Conservation (phyloP, 345 rosid species). For the Boechera divaricarpa region DNA sequence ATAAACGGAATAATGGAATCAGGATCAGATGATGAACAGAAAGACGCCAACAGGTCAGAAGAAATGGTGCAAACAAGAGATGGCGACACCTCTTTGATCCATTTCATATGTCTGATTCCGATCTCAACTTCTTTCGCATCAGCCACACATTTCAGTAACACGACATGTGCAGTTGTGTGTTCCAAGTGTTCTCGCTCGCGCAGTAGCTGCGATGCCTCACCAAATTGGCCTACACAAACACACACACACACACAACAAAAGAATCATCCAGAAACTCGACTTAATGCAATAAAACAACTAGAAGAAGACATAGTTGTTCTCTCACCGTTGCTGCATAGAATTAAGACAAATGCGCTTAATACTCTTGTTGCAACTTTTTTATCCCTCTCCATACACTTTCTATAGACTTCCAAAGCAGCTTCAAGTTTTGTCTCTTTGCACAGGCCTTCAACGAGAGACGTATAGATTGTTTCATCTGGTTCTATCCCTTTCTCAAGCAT, state of each 20-base stretch:
- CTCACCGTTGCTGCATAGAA: constrained; percentile 67
- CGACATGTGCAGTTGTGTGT: constrained; percentile 56
- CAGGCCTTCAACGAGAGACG: constrained; percentile 62
- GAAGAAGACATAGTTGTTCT: background rate
- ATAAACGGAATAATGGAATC: constrained; percentile 49
- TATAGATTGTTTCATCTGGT: constrained; percentile 66
- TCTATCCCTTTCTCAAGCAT: constrained; percentile 70
- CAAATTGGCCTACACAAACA: constrained; percentile 52
- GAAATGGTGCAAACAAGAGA: constrained; percentile 47
- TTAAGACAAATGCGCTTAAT: constrained; percentile 50
- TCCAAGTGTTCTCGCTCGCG: constrained; percentile 47
- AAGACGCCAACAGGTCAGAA: constrained; percentile 51
- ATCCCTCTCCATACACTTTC: constrained; percentile 56
- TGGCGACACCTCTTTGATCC: constrained; percentile 55
- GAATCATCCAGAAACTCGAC: constrained; percentile 22
- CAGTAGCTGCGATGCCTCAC: constrained; percentile 57
- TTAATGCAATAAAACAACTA: background rate
- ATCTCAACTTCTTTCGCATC: constrained; percentile 60
- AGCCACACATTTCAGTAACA: constrained; percentile 60
- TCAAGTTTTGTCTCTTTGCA: constrained; percentile 69
- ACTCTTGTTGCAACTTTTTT: constrained; percentile 49
- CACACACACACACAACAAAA: background rate
- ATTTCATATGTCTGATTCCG: constrained; percentile 59
- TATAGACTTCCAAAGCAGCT: constrained; percentile 60
- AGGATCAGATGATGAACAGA: constrained; percentile 53